These are phyloP conservation scores for Populus nigra DNA, from an alignment of 345 rosid genomes.

Conservation along the genomic window DNA sequence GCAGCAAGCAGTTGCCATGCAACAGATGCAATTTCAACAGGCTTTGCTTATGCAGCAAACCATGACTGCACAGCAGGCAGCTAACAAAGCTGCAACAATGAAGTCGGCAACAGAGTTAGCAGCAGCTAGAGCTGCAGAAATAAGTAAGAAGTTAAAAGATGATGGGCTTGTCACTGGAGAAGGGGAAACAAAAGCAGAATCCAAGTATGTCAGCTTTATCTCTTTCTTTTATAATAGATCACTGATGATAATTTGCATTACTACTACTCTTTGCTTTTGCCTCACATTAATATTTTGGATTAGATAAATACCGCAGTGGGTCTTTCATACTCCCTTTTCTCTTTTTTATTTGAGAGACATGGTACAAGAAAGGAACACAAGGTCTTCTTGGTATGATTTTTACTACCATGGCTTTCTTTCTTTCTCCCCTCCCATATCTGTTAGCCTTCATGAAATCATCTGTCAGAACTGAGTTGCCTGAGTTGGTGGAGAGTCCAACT, in stretches of 20 bases:
- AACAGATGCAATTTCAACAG: conserved; percentile 98
- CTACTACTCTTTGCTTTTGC: not conserved
- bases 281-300: not conserved
- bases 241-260: not conserved
- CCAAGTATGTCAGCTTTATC: conserved; percentile 45
- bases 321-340: not conserved
- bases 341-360: not conserved
- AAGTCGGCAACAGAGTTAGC: conserved; percentile 98
- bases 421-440: not conserved
- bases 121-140: conserved; percentile 96
- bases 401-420: not conserved
- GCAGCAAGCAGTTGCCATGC: conserved; percentile 99
- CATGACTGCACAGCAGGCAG: conserved; percentile 95
- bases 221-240: not conserved
- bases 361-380: not conserved
- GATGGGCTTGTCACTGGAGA: conserved; percentile 71
- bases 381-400: not conserved
- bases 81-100: conserved; percentile 89
- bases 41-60: conserved; percentile 96
- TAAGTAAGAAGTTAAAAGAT: conserved; percentile 80
- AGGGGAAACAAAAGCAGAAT: conserved; percentile 48
- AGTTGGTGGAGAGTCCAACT: not conserved
- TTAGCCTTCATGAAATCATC: not conserved
- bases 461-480: not conserved
- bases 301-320: not conserved